These are phyloP conservation scores for Neofusicoccum ribis DNA, from an alignment of 2,329 filamentous ascomycete genomes.

Conservation along the genomic window DNA sequence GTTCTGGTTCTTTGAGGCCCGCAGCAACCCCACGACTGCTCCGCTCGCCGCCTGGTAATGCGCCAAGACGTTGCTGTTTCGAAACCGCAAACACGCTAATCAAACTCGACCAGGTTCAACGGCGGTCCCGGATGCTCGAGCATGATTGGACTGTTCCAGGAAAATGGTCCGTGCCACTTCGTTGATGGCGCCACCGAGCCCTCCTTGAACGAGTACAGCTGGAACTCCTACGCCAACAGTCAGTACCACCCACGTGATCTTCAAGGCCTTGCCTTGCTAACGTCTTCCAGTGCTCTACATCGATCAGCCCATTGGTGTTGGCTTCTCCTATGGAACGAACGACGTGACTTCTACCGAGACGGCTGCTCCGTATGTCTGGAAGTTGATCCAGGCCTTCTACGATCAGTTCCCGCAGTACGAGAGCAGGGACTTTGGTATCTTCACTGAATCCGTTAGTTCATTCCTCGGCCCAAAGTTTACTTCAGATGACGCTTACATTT, in stretches of 20 bases:
- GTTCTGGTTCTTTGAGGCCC: slow-evolving; percentile 52
- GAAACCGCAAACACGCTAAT: slow-evolving; percentile 37
- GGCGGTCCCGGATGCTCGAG: slow-evolving; percentile 13
- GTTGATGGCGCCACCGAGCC: slow-evolving; percentile 42
- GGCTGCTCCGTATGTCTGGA: slow-evolving; percentile 56
- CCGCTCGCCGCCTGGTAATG: slow-evolving; percentile 34
- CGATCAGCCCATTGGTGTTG: slow-evolving; percentile 41
- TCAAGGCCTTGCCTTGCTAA: not conserved
- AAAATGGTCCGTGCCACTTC: slow-evolving; percentile 48
- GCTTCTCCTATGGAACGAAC: slow-evolving; percentile 45
- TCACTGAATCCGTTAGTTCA: slow-evolving; percentile 11
- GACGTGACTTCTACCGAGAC: slow-evolving; percentile 45
- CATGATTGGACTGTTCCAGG: slow-evolving; percentile 19
- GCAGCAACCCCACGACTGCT: slow-evolving; percentile 50
- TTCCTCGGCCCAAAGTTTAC: not conserved
- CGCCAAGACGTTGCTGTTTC: not conserved
- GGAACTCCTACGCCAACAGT: slow-evolving; percentile 45
- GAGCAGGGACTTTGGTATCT: slow-evolving; percentile 33
- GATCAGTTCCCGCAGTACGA: slow-evolving; percentile 16
- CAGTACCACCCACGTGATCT: not conserved
- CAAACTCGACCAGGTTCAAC: slow-evolving; percentile 34
- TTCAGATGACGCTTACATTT: not conserved
- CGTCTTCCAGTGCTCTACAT: slow-evolving; percentile 37
- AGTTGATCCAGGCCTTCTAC: slow-evolving; percentile 53
- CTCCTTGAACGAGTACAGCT: slow-evolving; percentile 47